Conservation (phyloP, 2,329 filamentous ascomycete genomes). For the Cladosporium phlei region DNA sequence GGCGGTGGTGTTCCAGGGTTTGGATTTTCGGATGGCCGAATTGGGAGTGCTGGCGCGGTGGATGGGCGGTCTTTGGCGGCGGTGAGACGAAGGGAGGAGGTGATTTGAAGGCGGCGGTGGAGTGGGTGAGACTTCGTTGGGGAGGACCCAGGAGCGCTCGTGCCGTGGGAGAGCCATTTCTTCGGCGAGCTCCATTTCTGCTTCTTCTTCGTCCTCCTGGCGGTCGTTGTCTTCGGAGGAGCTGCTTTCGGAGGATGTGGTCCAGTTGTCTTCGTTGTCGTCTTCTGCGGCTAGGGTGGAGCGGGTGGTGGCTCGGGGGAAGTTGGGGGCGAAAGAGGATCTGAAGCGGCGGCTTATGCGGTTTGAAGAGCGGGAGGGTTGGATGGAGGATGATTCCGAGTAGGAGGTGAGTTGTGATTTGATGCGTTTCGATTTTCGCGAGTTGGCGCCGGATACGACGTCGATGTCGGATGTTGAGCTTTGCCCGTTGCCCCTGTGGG, state of each 20-base stretch:
- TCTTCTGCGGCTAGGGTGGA: conserved; percentile 12
- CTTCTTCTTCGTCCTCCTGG: no score
- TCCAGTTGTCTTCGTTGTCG: conserved; percentile 20
- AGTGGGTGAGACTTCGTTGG: conserved; percentile 33
- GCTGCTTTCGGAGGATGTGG: background rate
- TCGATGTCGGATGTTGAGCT: conserved; percentile 1
- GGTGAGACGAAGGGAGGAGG: conserved; percentile 19
- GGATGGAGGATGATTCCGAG: conserved; percentile 29
- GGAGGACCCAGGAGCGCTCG: conserved; percentile 28
- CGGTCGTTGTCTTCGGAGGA: background rate
- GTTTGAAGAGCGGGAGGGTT: conserved; percentile 22
- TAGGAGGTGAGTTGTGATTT: conserved; percentile 20
- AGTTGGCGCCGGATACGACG: background rate
- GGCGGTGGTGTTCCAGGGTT: background rate
- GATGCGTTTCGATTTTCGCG: conserved; percentile 2
- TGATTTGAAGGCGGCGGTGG: no score
- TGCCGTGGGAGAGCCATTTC: conserved; percentile 28
- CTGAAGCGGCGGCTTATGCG: conserved; percentile 25
- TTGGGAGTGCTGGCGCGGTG: conserved; percentile 1
- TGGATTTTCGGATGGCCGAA: background rate
- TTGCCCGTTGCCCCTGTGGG: background rate
- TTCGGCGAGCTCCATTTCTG: conserved; percentile 11
- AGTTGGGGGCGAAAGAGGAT: conserved; percentile 26
- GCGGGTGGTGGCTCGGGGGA: conserved; percentile 22
- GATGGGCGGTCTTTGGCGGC: conserved; percentile 15